Evolutionary conservation across 768 basidiomycete species (phyloP).

Genomic region (Termitomyces sp.): DNA sequence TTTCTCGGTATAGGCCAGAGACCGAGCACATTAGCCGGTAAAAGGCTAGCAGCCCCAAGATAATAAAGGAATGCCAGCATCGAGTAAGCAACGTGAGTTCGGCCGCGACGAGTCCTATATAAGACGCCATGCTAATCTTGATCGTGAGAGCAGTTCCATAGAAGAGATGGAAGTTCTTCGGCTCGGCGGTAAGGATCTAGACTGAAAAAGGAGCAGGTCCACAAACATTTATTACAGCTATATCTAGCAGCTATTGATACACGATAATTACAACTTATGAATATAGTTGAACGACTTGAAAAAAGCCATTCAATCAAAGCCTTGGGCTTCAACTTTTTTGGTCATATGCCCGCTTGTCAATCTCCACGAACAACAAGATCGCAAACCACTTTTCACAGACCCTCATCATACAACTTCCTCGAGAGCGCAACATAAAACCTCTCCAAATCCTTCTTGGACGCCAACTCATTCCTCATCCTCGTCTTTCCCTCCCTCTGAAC

Average conservation of each 20-base stretch:
- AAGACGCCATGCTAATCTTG: too few relatives aligned
- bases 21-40: conserved; percentile 15
- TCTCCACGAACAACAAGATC: not conserved
- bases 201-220: not conserved
- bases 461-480: conserved; percentile 42
- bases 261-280: conserved; percentile 1
- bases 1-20: conserved; percentile 47
- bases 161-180: not conserved
- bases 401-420: conserved; percentile 90
- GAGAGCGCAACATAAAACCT: conserved; percentile 86
- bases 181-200: not conserved
- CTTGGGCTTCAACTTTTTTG: too few relatives aligned
- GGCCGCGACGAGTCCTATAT: not conserved
- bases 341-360: too few relatives aligned
- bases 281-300: not conserved
- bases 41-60: not conserved
- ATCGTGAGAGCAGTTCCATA: not conserved
- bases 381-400: conserved; percentile 44
- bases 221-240: not conserved
- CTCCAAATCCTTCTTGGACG: conserved; percentile 73
- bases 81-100: not conserved
- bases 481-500: conserved; percentile 19
- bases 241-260: conserved; percentile 8
- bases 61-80: conserved; percentile 6
- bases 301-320: not conserved